A percentile compares a stretch with the other conserved stretches of the same genome.
phyloP scores from a whole-genome alignment of 2,329 filamentous ascomycete genomes.

The Aspergillus melleus region DNA sequence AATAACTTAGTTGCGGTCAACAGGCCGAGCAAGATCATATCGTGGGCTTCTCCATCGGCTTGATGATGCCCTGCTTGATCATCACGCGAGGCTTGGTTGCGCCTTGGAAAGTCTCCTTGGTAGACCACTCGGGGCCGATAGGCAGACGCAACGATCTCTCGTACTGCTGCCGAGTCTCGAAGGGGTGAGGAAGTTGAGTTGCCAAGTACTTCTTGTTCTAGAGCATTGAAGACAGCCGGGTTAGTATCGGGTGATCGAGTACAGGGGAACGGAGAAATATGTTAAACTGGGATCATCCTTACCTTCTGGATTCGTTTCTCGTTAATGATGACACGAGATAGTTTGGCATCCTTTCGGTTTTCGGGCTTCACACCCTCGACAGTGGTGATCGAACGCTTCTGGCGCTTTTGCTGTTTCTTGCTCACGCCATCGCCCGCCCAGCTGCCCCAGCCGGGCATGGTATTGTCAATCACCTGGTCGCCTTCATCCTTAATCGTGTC shows the following conservation, averaged over 20 bases:
- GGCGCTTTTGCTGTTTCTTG: constrained; percentile 62
- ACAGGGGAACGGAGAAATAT: not conserved
- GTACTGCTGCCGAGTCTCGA: constrained; percentile 84
- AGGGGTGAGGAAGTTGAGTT: constrained; percentile 80
- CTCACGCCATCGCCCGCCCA: constrained; percentile 86
- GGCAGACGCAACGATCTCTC: constrained; percentile 84
- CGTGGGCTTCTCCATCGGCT: constrained; percentile 78
- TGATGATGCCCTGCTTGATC: constrained; percentile 87
- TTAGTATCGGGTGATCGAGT: constrained; percentile 1
- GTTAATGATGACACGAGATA: constrained; percentile 85
- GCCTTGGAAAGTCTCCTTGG: constrained; percentile 92
- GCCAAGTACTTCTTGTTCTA: constrained; percentile 87
- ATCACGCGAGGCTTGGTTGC: constrained; percentile 85
- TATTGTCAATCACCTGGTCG: constrained; percentile 77
- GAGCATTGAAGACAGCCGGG: constrained; percentile 16
- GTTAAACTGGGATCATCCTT: constrained; percentile 22
- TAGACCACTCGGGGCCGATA: constrained; percentile 91
- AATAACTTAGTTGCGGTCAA: constrained; percentile 8
- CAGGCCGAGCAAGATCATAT: constrained; percentile 35
- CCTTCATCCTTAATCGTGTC: constrained; percentile 72
- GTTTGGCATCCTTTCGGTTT: constrained; percentile 76
- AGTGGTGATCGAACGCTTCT: constrained; percentile 52
- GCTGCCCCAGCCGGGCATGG: constrained; percentile 90
- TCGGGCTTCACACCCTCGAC: constrained; percentile 71
- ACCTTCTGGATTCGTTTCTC: constrained; percentile 90